phyloP scores from a whole-genome alignment of 2,329 filamentous ascomycete genomes.

The Neospermospora avenae region DNA sequence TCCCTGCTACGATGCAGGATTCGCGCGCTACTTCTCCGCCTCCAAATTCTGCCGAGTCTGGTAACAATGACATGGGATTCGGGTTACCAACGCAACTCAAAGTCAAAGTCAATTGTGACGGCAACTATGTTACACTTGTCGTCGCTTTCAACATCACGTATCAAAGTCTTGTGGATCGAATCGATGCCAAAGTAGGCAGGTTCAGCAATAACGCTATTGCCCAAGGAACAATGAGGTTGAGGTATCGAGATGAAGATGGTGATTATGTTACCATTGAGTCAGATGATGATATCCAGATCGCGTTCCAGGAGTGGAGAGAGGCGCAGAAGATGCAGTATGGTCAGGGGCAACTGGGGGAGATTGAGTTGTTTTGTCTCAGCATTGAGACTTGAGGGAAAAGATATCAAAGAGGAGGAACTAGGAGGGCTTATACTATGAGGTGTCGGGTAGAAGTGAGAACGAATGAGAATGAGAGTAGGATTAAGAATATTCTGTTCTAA shows the following conservation, averaged over 20 bases:
- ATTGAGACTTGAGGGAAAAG: constrained; percentile 20
- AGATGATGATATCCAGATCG: constrained; percentile 94
- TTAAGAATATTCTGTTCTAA: no score
- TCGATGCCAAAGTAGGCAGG: constrained; percentile 88
- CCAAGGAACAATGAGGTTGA: constrained; percentile 77
- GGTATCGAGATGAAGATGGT: constrained; percentile 88
- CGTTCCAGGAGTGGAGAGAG: constrained; percentile 92
- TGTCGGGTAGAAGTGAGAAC: no score
- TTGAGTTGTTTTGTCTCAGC: constrained; percentile 77
- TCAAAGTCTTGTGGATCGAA: constrained; percentile 88
- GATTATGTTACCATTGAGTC: constrained; percentile 92
- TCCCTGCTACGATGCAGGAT: constrained; percentile 33
- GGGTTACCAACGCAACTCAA: constrained; percentile 73
- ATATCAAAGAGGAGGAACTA: neutral
- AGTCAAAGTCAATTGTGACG: constrained; percentile 90
- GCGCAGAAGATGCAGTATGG: constrained; percentile 59
- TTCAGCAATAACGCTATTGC: constrained; percentile 83
- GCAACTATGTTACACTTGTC: constrained; percentile 91
- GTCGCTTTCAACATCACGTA: constrained; percentile 95
- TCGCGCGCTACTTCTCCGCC: constrained; percentile 45
- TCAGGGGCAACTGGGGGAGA: constrained; percentile 76
- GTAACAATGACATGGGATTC: constrained; percentile 45
- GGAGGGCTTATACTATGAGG: no score
- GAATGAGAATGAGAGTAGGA: no score
- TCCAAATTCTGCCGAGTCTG: constrained; percentile 31